Evolutionary conservation across 345 rosid species (phyloP), one percentile per base, ranked within the genome.

Genomic region (Euphorbia pulcherrima): DNA sequence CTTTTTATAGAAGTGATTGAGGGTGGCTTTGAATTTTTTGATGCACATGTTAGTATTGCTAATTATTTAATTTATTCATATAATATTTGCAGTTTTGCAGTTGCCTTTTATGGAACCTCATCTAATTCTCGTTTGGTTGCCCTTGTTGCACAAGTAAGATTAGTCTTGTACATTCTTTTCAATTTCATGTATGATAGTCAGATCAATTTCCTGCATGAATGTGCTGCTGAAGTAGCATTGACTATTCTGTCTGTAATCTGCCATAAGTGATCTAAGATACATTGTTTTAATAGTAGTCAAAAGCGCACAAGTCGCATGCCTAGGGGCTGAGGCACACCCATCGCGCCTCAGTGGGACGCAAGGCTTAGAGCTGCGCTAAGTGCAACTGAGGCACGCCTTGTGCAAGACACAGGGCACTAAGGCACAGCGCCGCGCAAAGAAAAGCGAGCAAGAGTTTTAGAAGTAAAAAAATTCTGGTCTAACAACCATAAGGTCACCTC

Each of bases 101-200:
- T 89, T 79, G 98, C 95, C 59, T 93, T 83, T 72, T 81, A 78
- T 70, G 96, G 98, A 16, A 62, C 79, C 69, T 69, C 89, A 40
- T 79, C 88, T 67, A 82, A 78, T 81, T 87, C 97, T 33, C 90
- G 80, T 62, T 72, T 90, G 79, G 98, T 92, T 37, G 98, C 93
- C 60, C 90, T 92, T 74, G 83, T 92, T 74, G 92, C 98, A 14
- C 97, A 90, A 81, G 98, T 90, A 83, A 80, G 87, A 67, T 29
- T 55, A 24, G 59, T 17, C 65, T 65, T 24, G 21, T 51, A 7
- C 40, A 6, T 0, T 68, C 37, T 58, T 44, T 67, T 46, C 63
- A 54, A 53, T 44, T 67, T 46, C 63, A 54, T 51, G 17, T 50
- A 17, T 18, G 60, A 55, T 33, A 13, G 67, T 51, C 39, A 17